Evolutionary conservation across 192 early-diverging fungal genomes (phyloP).

Genomic region (Mortierella antarctica): DNA sequence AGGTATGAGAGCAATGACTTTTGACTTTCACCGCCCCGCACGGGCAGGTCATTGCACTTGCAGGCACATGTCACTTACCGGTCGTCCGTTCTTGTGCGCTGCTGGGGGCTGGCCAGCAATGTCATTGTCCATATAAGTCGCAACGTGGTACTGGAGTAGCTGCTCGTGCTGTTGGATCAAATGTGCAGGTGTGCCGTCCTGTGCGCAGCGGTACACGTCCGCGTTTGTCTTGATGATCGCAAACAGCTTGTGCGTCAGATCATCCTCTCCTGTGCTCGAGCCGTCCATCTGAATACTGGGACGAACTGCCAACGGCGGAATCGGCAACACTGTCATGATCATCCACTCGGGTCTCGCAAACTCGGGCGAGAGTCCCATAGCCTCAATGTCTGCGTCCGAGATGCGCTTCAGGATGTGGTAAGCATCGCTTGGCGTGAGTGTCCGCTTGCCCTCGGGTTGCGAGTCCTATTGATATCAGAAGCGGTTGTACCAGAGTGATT

Average conservation of each 20-base stretch:
- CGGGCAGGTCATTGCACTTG: too few relatives aligned
- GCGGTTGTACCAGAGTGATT: not conserved
- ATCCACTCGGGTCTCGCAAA: constrained; percentile 99
- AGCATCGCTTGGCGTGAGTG: constrained; percentile 80
- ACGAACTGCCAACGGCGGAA: constrained; percentile 96
- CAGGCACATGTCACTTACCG: constrained; percentile 60
- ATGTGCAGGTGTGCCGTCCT: constrained; percentile 89
- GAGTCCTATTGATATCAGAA: constrained; percentile 52
- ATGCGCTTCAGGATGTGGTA: constrained; percentile 89
- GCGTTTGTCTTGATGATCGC: constrained; percentile 96
- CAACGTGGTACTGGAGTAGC: constrained; percentile 92
- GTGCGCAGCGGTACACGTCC: constrained; percentile 79
- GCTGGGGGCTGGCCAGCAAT: constrained; percentile 91
- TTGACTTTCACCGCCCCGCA: too few relatives aligned
- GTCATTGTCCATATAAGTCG: constrained; percentile 99
- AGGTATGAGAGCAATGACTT: not conserved
- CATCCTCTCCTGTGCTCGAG: constrained; percentile 89
- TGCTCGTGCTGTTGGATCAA: constrained; percentile 90
- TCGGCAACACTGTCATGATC: constrained; percentile 93
- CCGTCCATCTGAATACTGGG: constrained; percentile 97
- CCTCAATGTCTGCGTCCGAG: constrained; percentile 82
- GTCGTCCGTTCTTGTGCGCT: constrained; percentile 92
- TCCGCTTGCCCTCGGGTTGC: constrained; percentile 66
- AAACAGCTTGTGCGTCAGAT: constrained; percentile 94
- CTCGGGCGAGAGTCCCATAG: constrained; percentile 89